Evolutionary conservation across 768 basidiomycete species (phyloP), one percentile per base, ranked within the genome.

Genomic region (Royoungia palumana): DNA sequence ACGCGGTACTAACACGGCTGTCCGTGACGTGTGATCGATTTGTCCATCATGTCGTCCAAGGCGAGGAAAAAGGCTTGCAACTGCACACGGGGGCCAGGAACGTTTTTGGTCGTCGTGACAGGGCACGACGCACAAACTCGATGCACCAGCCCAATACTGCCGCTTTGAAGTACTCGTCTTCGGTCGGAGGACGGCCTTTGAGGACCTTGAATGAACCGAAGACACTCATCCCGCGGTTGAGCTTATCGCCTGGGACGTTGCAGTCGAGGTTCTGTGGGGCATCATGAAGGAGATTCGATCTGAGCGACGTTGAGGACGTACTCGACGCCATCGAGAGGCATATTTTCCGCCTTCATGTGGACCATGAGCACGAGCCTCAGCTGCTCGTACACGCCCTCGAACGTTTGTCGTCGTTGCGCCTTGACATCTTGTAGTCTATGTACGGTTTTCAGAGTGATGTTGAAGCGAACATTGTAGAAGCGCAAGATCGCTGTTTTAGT

Each of bases 51-150:
- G 69, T 98, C 95, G 70, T 99, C 92, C 5, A 91, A 80, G 46
- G 94, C 92, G 44, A 98, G 82, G 83, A 96, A 96, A 71, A 87
- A 96, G 0, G 93, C 94, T 85, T 98, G 95, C 8, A 99, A 81
- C 92, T 95, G 14, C 2, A 14, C 25, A 13, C 3, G 6, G 3
- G 30, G 12, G 12, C 30, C n/a, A n/a, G 14, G 30, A 4, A 13
- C 30, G 13, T 3, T 13, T 4, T 30, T 13, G 30, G 30, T 4
- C 17, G 13, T 6, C 17, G 13, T 7, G 44, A 24, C 21, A n/a
- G 28, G 11, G 6, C 2, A 10, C 25, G 9, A 78, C 90, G 57
- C 54, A 94, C 94, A 53, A 97, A 76, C 70, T 98, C 95, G 58
- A 99, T 83, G 68, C 89, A 86, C 95, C 95, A 98, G 4, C 94